phyloP scores from a whole-genome alignment of 345 rosid genomes.

The Pistacia integerrima region DNA sequence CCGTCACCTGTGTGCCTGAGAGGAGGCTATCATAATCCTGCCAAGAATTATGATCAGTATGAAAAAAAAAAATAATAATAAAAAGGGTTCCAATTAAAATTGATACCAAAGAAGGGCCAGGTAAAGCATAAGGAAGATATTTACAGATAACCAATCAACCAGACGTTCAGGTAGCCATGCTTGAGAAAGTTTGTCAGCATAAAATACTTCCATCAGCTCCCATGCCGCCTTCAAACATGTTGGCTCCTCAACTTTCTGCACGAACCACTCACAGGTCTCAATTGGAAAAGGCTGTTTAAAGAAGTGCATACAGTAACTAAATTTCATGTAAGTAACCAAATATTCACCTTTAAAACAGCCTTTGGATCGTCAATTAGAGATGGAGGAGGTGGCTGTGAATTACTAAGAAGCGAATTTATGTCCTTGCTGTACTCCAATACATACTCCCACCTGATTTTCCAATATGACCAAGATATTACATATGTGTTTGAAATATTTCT shows the following conservation, averaged over 20 bases:
- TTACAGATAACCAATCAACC: constrained; percentile 95
- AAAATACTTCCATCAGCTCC: constrained; percentile 92
- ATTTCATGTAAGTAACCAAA: background rate
- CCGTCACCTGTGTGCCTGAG: constrained; percentile 53
- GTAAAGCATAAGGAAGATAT: constrained; percentile 29
- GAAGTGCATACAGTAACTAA: background rate
- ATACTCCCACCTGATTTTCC: constrained; percentile 72
- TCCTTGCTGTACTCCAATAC: constrained; percentile 91
- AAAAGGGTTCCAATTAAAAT: constrained; percentile 4
- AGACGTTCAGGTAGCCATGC: constrained; percentile 86
- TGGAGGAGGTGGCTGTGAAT: constrained; percentile 34
- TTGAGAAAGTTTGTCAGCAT: constrained; percentile 70
- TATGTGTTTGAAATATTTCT: background rate
- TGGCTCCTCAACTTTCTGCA: constrained; percentile 60
- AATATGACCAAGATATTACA: background rate
- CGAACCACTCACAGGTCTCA: background rate
- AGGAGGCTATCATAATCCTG: constrained; percentile 86
- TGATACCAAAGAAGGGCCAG: background rate
- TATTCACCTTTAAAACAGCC: constrained; percentile 56
- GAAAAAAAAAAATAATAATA: background rate
- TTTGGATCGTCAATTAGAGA: constrained; percentile 64
- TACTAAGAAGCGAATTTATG: constrained; percentile 62
- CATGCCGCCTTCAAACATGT: constrained; percentile 87
- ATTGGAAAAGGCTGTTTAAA: background rate
- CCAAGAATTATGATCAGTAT: constrained; percentile 21